Evolutionary conservation across 306 rosid species (phyloP).

Genomic region (Prunus salicina): DNA sequence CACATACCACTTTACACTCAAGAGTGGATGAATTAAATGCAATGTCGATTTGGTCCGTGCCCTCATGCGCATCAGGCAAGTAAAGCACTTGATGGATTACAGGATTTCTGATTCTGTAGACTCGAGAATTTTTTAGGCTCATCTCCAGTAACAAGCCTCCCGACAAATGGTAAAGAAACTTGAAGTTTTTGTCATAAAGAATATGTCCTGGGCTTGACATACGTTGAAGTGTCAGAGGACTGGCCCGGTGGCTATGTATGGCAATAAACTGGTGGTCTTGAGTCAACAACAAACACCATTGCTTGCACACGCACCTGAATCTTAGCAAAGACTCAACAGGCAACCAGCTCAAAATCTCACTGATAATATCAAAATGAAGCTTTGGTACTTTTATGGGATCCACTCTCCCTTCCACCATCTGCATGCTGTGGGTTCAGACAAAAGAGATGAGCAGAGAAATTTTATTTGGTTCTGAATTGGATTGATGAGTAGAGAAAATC

Average conservation of each 20-base stretch:
- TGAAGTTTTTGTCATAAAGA: background rate
- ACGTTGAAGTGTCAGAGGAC: background rate
- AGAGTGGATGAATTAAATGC: background rate
- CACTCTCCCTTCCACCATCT: background rate
- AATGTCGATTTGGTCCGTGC: background rate
- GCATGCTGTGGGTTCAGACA: no score
- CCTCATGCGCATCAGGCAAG: background rate
- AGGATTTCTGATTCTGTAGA: background rate
- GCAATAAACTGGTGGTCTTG: background rate
- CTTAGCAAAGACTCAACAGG: background rate
- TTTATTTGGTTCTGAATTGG: no score
- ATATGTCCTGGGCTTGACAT: no score
- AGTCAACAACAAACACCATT: slow-evolving; percentile 2
- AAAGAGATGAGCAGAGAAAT: no score
- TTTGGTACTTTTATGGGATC: background rate
- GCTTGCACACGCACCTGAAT: background rate
- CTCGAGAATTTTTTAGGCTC: background rate
- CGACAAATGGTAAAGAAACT: background rate
- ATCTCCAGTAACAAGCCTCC: background rate
- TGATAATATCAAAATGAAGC: background rate
- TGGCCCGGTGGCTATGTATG: background rate
- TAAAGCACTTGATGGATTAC: background rate
- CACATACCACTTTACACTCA: background rate
- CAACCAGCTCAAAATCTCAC: background rate
- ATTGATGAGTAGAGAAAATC: no score